Evolutionary conservation across 495 filamentous ascomycete species (phyloP), one percentile per base, ranked within the genome.

Genomic region (Aspergillus avenaceus): DNA sequence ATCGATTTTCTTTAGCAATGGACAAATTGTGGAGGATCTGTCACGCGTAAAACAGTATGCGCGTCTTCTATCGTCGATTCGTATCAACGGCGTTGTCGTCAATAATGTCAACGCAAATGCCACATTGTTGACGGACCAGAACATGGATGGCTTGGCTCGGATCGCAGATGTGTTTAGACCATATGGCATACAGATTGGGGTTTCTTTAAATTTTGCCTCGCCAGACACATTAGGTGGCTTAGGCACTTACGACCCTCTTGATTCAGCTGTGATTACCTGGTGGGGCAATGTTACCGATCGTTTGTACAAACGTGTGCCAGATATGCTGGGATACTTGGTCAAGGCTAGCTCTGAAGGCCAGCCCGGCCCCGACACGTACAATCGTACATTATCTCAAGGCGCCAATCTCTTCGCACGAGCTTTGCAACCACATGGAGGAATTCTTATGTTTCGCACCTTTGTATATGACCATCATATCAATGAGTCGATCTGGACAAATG

Each of bases 281-380:
- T 89, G 85, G 84, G 61, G 64, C 0, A 69, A 75, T 41, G 74
- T 81, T 26, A 83, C 84, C 0, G 64, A 78, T 49, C 63, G 74
- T 42, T 65, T 89, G 14, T 86, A 87, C 56, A 42, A 67, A 6
- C 64, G 69, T 7, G 73, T 89, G 2, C 85, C 85, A 0, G 85
- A 89, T 60, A 62, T 87, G 58, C 78, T 78, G 8, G 85, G 85
- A 1, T 89, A 84, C 55, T 74, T 87, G 14, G 74, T 89, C 50
- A 89, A 89, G 60, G 85, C 84, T 9, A 81, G 84, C 61, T 84
- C 81, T n/a, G 85, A 89, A 56, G 85, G 85, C 19, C 82, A 88
- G 62, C 83, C 85, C 0, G 85, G 85, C 2, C 85, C 85, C 1
- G 53, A 83, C 38, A 83, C 80, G 3, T 87, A 87, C 63, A 83